phyloP scores from a whole-genome alignment of 129 eudicot genomes.

The Scalesia atractyloides region DNA sequence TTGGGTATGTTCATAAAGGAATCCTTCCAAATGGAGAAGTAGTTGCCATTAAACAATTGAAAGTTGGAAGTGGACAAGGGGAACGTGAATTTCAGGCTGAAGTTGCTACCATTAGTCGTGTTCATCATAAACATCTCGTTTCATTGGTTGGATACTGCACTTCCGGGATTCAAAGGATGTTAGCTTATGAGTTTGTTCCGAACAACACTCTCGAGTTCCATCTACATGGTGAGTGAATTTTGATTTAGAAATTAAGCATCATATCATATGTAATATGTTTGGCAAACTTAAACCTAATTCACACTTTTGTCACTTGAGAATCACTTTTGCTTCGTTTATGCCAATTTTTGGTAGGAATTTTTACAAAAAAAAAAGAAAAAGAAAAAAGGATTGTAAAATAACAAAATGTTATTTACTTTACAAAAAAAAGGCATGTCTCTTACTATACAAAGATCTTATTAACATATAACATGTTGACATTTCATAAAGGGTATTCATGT shows the following conservation, averaged over 20 bases:
- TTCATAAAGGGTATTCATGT: background rate
- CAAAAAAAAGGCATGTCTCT: background rate
- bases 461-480: background rate
- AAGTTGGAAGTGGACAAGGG: conserved; percentile 86
- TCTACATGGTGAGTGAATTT: conserved; percentile 63
- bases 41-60: conserved; percentile 88
- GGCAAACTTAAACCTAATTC: conserved; percentile 11
- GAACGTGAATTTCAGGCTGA: conserved; percentile 99
- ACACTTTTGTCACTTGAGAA: background rate
- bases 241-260: conserved; percentile 5
- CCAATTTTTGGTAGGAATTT: background rate
- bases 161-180: conserved; percentile 65
- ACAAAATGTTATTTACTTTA: background rate
- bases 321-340: background rate
- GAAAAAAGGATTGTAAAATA: background rate
- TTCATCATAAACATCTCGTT: conserved; percentile 79
- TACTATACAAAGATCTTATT: background rate
- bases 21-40: conserved; percentile 61
- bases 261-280: background rate
- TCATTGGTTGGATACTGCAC: conserved; percentile 80
- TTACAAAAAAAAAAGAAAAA: background rate
- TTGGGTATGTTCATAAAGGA: conserved; percentile 89
- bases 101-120: conserved; percentile 77
- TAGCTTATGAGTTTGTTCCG: conserved; percentile 84
- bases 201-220: conserved; percentile 81